Evolutionary conservation across 495 filamentous ascomycete genomes (phyloP).

Genomic region (Daldinia concentrica): DNA sequence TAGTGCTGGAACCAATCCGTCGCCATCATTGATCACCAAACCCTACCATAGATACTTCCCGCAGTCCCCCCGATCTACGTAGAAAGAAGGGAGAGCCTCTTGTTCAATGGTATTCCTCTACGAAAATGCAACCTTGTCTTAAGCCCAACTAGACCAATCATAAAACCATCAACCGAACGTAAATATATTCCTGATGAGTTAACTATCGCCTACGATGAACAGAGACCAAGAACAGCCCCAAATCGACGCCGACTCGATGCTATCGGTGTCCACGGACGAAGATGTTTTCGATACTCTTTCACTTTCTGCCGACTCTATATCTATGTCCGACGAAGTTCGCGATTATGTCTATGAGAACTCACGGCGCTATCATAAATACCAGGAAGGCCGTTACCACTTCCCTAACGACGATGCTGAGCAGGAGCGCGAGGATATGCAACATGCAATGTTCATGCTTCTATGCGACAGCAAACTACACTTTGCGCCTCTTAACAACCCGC

Average conservation of each 20-base stretch:
- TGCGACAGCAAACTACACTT: conserved; percentile 59
- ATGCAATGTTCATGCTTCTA: conserved; percentile 49
- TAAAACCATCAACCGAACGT: conserved; percentile 26
- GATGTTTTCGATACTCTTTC: conserved; percentile 33
- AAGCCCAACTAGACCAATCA: conserved; percentile 27
- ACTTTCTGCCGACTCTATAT: conserved; percentile 37
- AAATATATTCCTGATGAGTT: conserved; percentile 28
- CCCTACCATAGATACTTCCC: conserved; percentile 25
- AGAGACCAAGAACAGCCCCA: conserved; percentile 20
- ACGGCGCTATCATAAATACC: conserved; percentile 67
- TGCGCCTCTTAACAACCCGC: conserved; percentile 56
- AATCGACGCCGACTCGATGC: conserved; percentile 29
- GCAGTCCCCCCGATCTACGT: conserved; percentile 14
- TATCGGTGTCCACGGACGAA: conserved; percentile 36
- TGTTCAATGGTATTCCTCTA: conserved; percentile 23
- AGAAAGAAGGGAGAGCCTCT: conserved; percentile 2
- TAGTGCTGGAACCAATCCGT: conserved; percentile 44
- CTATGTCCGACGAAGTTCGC: conserved; percentile 49
- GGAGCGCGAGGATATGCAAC: conserved; percentile 57
- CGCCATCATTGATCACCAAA: conserved; percentile 34
- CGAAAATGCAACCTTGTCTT: conserved; percentile 25
- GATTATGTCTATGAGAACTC: conserved; percentile 69
- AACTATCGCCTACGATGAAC: conserved; percentile 15
- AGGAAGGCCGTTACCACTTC: conserved; percentile 65
- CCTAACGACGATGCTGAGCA: conserved; percentile 66